Evolutionary conservation across 2,329 filamentous ascomycete genomes (phyloP).

Genomic region (Dactylonectria macrodidyma): DNA sequence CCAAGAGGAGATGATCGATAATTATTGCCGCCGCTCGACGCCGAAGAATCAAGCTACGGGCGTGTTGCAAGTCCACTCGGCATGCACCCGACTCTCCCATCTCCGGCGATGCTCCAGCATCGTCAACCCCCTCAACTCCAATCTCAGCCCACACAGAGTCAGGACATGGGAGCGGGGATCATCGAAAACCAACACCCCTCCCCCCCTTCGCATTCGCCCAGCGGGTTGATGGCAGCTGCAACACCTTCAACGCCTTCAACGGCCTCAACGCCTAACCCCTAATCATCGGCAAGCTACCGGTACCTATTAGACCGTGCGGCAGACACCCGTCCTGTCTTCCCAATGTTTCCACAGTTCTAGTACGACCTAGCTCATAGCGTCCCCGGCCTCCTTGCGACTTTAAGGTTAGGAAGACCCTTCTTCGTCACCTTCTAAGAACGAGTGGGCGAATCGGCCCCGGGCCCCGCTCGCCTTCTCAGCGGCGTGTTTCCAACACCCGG

Average conservation of each 20-base stretch:
- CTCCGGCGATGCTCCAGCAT: conserved; percentile 31
- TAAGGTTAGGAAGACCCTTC: conserved; percentile 27
- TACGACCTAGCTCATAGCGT: conserved; percentile 17
- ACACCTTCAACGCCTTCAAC: background rate
- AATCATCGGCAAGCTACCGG: background rate
- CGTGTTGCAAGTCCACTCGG: conserved; percentile 14
- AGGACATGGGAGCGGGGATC: conserved; percentile 37
- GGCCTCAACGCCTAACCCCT: background rate
- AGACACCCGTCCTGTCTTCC: background rate
- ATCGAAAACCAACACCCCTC: conserved; percentile 34
- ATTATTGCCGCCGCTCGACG: conserved; percentile 17
- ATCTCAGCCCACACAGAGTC: conserved; percentile 47
- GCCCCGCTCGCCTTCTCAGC: conserved; percentile 42
- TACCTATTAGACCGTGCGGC: background rate
- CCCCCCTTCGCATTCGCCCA: background rate
- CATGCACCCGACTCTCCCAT: conserved; percentile 29
- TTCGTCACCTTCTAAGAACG: conserved; percentile 19
- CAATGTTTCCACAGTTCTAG: conserved; percentile 10
- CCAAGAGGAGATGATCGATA: conserved; percentile 14
- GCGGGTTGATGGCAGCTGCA: background rate
- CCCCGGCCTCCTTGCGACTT: conserved; percentile 25
- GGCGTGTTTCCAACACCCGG: conserved; percentile 41
- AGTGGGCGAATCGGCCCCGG: conserved; percentile 40
- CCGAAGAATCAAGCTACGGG: conserved; percentile 20
- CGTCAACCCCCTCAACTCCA: conserved; percentile 45